Evolutionary conservation across 176 grass and related monocot species (phyloP), one percentile per base, ranked within the genome.

Genomic region (Oryza rufipogon): DNA sequence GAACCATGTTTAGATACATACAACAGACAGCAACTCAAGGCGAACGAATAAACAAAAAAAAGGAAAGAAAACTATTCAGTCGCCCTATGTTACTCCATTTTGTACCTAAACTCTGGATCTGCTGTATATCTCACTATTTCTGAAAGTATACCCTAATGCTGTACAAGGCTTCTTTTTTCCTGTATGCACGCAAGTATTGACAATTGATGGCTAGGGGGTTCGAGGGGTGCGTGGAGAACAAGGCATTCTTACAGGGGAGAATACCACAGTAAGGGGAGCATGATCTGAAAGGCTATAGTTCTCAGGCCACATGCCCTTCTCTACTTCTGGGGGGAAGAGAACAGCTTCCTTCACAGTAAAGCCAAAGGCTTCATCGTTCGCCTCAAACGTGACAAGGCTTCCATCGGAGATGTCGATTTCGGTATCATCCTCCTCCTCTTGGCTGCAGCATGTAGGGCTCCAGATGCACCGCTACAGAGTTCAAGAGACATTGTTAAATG

Each of bases 261-360:
- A 97, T 46, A 94, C 91, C 19, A 94, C 95, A 13, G 95, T 97
- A 20, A 97, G 86, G 4, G 95, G 95, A 0, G 95, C 95, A 68
- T 97, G 95, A 74, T 97, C 95, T 17, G 95, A 97, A 44, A 97
- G 95, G 79, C 80, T 94, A 51, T 97, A 97, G 52, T 94, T 89
- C 76, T 97, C 90, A 9, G 92, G 92, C 92, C 95, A 97, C 83
- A 81, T 92, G 79, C 95, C 92, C 86, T 87, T 94, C 74, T 94
- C 92, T 54, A 92, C 92, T 70, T 97, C 95, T 16, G 92, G 95
- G 12, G 95, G 92, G 54, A 94, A 97, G 64, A 97, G 84, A 71
- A 92, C 90, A 52, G 95, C 95, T 79, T 92, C 88, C 83, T 97
- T 94, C 80, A 97, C 95, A 2, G 81, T 89, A 72, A 97, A 89